phyloP scores from a whole-genome alignment of 148 eudicot species.

The Chenopodium album region DNA sequence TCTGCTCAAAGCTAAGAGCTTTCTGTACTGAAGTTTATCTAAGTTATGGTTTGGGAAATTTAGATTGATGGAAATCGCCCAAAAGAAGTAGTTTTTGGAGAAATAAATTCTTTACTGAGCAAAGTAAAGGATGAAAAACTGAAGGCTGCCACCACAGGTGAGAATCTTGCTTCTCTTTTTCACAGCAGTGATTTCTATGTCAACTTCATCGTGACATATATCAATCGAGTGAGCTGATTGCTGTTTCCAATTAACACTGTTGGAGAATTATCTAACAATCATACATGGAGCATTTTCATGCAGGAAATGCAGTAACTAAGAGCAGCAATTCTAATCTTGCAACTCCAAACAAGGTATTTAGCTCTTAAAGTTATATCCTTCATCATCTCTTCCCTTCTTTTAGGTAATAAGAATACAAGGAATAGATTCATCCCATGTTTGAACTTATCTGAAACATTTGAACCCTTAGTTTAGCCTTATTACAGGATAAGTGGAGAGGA shows the following conservation, averaged over 20 bases:
- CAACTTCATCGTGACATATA: not conserved
- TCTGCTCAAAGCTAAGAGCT: not conserved
- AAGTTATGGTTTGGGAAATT: conserved; percentile 15
- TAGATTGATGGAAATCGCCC: conserved; percentile 90
- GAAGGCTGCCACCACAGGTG: conserved; percentile 46
- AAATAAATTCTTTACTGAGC: conserved; percentile 51
- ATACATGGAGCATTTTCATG: not conserved
- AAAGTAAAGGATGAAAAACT: conserved; percentile 51
- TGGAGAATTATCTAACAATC: not conserved
- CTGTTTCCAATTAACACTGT: not conserved
- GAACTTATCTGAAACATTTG: not conserved
- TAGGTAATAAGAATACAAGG: not conserved
- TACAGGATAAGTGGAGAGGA: conserved; percentile 85
- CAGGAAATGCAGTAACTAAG: conserved; percentile 48
- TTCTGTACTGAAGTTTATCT: conserved; percentile 22
- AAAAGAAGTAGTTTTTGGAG: conserved; percentile 68
- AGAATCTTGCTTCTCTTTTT: conserved; percentile 13
- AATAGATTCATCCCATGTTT: not conserved
- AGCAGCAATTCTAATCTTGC: conserved; percentile 32
- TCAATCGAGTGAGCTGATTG: not conserved
- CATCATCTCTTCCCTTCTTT: not conserved
- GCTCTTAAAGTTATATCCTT: not conserved
- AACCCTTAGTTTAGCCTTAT: conserved; percentile 33
- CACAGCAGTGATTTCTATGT: not conserved
- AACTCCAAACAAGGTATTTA: conserved; percentile 47